Evolutionary conservation across 1,139 yeast species (phyloP).

Genomic region (Suhomyces taliae): DNA sequence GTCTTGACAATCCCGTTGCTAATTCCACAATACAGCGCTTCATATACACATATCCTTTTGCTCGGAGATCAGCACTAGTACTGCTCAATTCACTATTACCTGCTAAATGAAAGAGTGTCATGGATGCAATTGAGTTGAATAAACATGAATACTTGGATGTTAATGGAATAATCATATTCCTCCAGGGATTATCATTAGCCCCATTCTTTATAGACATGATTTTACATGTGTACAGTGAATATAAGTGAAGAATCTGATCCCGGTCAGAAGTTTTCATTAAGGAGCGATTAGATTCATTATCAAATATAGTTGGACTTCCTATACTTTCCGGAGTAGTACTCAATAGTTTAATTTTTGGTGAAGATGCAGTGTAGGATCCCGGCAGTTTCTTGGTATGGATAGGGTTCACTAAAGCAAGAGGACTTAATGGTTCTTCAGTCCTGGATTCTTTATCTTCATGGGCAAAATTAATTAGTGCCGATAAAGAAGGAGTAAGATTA

Average conservation of each 20-base stretch:
- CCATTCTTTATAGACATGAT: conserved; percentile 67
- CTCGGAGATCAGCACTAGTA: conserved; percentile 40
- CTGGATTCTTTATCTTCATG: conserved; percentile 14
- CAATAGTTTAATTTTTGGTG: conserved; percentile 2
- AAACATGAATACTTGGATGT: conserved; percentile 54
- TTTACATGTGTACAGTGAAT: conserved; percentile 53
- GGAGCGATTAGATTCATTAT: conserved; percentile 12
- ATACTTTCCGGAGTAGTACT: conserved; percentile 1
- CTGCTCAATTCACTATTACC: conserved; percentile 36
- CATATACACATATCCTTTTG: conserved; percentile 59
- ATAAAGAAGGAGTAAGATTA: conserved; percentile 42
- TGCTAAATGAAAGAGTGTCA: conserved; percentile 65
- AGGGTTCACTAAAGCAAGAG: conserved; percentile 23
- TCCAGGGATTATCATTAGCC: conserved; percentile 67
- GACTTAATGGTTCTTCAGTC: conserved; percentile 34
- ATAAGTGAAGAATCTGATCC: conserved; percentile 37
- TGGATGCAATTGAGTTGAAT: conserved; percentile 62
- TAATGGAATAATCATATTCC: conserved; percentile 55
- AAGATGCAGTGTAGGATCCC: not conserved
- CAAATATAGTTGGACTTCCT: conserved; percentile 5
- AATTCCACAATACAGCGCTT: conserved; percentile 57
- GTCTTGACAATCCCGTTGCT: conserved; percentile 53
- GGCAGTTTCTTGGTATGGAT: not conserved
- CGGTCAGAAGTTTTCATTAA: conserved; percentile 30
- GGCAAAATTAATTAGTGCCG: conserved; percentile 45